Base-by-base conservation (phyloP, 345 rosid genomes). In the Sisymbrium altissimum region DNA sequence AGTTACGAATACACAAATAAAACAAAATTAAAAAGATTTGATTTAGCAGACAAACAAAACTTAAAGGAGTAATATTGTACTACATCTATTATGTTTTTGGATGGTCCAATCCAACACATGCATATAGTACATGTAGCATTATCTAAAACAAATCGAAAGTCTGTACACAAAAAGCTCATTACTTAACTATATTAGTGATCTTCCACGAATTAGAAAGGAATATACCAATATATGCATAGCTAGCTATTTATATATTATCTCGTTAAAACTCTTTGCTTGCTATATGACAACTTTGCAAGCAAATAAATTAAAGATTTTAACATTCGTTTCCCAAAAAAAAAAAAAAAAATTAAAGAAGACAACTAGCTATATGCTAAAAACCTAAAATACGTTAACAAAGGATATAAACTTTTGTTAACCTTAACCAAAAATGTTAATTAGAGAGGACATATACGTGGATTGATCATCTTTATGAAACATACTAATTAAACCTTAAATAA, bases 281-380 rank as follows among this genome's bases (percentile, higher is more conserved):
- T 12, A 12, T 25, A 25, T 53, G 79, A 70, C 75, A 76, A 76
- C 80, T 76, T 50, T 69, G 35, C 40, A 53, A 62, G 33, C 45
- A 19, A 55, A 68, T 35, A 70, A 55, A 43, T 7, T 53, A 54
- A 62, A 27, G 7, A 44, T n/a, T n/a, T n/a, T n/a, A n/a, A n/a
- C n/a, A n/a, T n/a, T n/a, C n/a, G n/a, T n/a, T n/a, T n/a, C n/a
- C n/a, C n/a, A n/a, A n/a, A n/a, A n/a, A n/a, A n/a, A n/a, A n/a
- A n/a, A n/a, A n/a, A n/a, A n/a, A n/a, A n/a, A n/a, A n/a, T n/a
- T n/a, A n/a, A n/a, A n/a, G n/a, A n/a, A 62, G 48, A 50, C 67
- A 74, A 21, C 73, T 18, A 58, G 48, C 29, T 65, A 5, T 66
- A 23, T 57, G 17, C 44, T 29, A 36, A 39, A 52, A 48, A 23